These are phyloP conservation scores for Boletellus ananiceps DNA, from an alignment of 768 basidiomycete genomes.

Conservation along the genomic window DNA sequence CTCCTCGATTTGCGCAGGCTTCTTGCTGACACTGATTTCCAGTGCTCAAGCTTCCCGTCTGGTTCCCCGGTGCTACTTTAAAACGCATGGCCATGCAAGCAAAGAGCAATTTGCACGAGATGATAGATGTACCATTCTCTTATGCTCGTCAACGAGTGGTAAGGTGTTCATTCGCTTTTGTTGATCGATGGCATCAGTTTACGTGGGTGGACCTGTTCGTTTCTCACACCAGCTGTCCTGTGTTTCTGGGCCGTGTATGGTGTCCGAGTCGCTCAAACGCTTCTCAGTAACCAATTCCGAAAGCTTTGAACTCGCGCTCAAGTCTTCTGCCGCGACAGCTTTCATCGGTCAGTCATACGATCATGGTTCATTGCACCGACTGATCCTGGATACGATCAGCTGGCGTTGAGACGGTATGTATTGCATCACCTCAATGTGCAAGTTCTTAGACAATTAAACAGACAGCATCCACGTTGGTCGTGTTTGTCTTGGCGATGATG, in stretches of 20 bases:
- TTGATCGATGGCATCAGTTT: neutral
- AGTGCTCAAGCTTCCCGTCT: constrained; percentile 29
- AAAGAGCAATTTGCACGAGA: constrained; percentile 24
- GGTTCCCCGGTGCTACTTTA: constrained; percentile 35
- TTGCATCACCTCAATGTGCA: neutral
- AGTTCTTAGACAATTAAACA: constrained; percentile 6
- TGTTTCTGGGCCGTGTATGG: constrained; percentile 26
- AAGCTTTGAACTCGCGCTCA: constrained; percentile 26
- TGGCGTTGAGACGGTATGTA: constrained; percentile 29
- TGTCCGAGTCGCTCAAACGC: constrained; percentile 28
- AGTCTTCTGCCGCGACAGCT: constrained; percentile 30
- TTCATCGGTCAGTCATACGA: constrained; percentile 25
- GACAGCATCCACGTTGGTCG: constrained; percentile 31
- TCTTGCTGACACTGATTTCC: constrained; percentile 13
- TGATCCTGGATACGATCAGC: constrained; percentile 15
- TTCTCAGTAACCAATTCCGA: constrained; percentile 14
- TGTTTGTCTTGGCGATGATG: constrained; percentile 35
- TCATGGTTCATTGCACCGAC: neutral
- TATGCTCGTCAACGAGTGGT: constrained; percentile 28
- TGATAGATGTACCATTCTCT: constrained; percentile 28
- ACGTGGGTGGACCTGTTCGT: neutral
- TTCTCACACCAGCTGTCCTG: constrained; percentile 12
- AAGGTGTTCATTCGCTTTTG: neutral
- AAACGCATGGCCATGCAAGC: constrained; percentile 29
- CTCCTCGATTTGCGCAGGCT: neutral